Percentiles rank a stretch among this genome's conserved stretches.
These are phyloP conservation scores for Claviceps humidiphila DNA, from an alignment of 2,329 filamentous ascomycete species.

Conservation along the genomic window DNA sequence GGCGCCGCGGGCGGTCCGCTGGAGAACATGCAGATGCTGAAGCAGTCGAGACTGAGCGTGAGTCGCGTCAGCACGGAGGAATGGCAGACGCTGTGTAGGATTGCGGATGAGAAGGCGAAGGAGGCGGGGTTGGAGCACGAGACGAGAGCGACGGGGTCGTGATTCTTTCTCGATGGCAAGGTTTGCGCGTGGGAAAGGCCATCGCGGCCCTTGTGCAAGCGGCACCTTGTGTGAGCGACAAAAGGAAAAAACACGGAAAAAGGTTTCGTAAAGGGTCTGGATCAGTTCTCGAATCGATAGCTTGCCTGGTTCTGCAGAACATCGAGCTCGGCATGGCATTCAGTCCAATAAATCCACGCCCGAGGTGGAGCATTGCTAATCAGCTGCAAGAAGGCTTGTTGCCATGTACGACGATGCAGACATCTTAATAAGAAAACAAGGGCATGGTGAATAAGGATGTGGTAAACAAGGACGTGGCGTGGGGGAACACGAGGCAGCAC, in stretches of 20 bases:
- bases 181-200: too few species aligned
- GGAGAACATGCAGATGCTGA: conserved; percentile 70
- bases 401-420: neutral
- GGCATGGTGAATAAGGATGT: neutral
- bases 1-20: conserved; percentile 43
- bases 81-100: conserved; percentile 48
- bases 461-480: neutral
- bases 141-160: conserved; percentile 4
- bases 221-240: neutral
- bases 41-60: conserved; percentile 71
- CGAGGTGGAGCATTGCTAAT: neutral
- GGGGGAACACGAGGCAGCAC: neutral
- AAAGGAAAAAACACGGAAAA: neutral
- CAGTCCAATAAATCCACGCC: neutral
- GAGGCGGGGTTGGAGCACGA: conserved; percentile 26
- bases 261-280: too few species aligned
- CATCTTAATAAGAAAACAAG: neutral
- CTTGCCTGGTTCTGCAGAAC: neutral
- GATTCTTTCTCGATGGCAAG: neutral
- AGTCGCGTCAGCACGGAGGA: conserved; percentile 50
- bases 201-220: too few species aligned
- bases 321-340: neutral
- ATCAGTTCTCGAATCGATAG: too few species aligned
- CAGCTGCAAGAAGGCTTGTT: neutral
- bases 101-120: conserved; percentile 33